Percentiles rank a stretch among this genome's conserved stretches.
Evolutionary conservation across 1,284 basidiomycete species (phyloP).

Genomic region (Neonothopanus nambi): DNA sequence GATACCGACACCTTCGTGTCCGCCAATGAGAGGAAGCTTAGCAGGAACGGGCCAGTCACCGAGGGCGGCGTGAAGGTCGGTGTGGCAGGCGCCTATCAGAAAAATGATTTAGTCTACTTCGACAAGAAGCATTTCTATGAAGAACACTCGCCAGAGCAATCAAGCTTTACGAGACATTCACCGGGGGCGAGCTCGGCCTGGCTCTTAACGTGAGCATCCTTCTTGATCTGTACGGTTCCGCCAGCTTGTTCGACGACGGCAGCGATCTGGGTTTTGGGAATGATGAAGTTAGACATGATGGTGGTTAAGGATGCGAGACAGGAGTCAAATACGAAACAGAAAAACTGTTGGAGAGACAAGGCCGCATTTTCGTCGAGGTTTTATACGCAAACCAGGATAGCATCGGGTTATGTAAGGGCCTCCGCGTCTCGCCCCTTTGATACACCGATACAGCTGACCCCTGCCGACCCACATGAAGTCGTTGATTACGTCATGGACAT

Average conservation of each 20-base stretch:
- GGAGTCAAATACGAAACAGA: background rate
- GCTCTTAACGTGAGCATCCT: constrained; percentile 61
- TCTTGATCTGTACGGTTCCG: constrained; percentile 43
- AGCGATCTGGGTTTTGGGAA: constrained; percentile 65
- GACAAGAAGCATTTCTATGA: background rate
- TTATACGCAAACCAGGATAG: too few species aligned
- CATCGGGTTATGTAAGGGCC: too few species aligned
- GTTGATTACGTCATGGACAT: too few species aligned
- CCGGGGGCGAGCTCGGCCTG: constrained; percentile 71
- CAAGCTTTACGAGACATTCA: constrained; percentile 81
- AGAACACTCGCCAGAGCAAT: constrained; percentile 65
- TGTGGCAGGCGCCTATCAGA: constrained; percentile 61
- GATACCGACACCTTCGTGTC: constrained; percentile 80
- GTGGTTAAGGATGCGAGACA: too few species aligned
- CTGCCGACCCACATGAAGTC: too few species aligned
- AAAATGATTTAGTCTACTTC: too few species aligned
- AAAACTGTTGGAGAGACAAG: too few species aligned
- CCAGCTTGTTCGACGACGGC: constrained; percentile 55
- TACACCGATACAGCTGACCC: too few species aligned
- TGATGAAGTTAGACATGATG: constrained; percentile 26
- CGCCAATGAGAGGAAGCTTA: constrained; percentile 78
- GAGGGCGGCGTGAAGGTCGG: constrained; percentile 73
- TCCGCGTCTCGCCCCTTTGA: too few species aligned
- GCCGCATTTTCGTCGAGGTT: too few species aligned
- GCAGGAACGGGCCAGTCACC: constrained; percentile 75